Evolutionary conservation across 2,329 filamentous ascomycete species (phyloP), one percentile per base, ranked within the genome.

Genomic region (Fusarium vanettenii): DNA sequence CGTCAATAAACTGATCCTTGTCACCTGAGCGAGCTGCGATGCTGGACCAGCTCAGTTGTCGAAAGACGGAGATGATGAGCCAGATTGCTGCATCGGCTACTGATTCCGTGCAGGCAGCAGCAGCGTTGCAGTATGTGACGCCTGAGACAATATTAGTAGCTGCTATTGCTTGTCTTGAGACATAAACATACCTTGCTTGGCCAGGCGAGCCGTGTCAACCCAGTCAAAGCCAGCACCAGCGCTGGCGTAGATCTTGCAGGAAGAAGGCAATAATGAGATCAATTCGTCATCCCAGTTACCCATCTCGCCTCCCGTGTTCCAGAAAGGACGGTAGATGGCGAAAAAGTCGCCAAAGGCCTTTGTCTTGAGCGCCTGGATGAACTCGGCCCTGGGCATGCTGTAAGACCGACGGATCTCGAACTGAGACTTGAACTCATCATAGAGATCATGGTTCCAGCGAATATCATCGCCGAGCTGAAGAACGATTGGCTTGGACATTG

Each of bases 401-500:
- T 79, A 67, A 1, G 77, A 79, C 25, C 77, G 70, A 22, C 70
- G 70, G 20, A 79, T 78, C 35, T 79, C 77, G 6, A 79, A 79
- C 29, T 77, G 72, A 27, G 67, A 65, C 27, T 72, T 72, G 52
- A 79, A 79, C 31, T 69, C 67, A 6, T 66, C 52, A 62, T 79
- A 75, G 11, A 78, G 71, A n/a, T 78, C 71, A 50, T 78, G 77
- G 60, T 79, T 79, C 77, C 77, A 79, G 52, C 69, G 68, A 14
- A 79, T 79, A 27, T 79, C 77, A 43, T 79, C 77, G 45, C 77
- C 77, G 64, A 79, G 76, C n/a, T 79, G 77, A 14, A 79, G 71
- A 18, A 79, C 77, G n/a, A 77, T 77, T 39, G 77, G 77, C 27
- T 78, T 79, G 13, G 72, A 48, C 77, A 79, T 79, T 52, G 60